Base-by-base conservation (phyloP, 2,329 filamentous ascomycete species). In the Alternaria triticimaculans region DNA sequence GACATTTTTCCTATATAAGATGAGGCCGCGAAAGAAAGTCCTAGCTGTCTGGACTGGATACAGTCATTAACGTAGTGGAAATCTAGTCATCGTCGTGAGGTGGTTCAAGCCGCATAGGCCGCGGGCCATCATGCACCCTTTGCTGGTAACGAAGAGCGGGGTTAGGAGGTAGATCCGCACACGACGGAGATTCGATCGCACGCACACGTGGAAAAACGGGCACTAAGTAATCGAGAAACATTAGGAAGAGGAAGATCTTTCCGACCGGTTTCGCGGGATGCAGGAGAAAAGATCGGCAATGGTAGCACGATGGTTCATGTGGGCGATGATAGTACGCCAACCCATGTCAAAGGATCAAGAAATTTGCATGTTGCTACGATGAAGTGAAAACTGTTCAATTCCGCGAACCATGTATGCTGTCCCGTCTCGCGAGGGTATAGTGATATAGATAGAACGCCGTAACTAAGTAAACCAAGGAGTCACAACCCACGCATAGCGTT, bases 401-500 rank as follows among this genome's bases (percentile, higher is more conserved):
- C 9, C 49, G 30, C 49, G 4, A 37, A 53, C 49, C 14, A 37
- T n/a, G 5, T 55, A 44, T 55, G 53, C 53, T 20, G 37, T 33
- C 33, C 23, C 53, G 23, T 55, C 53, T 44, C 18, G 53, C 53
- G 33, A 25, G 53, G 53, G 37, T 55, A 55, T 55, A 55, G n/a
- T 55, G 28, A 55, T 55, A 55, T 20, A 25, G 11, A 41, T 21
- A 18, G n/a, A 43, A 55, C 53, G 53, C 53, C 53, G 12, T 44
- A 28, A 20, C 44, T 9, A 10, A 37, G 14, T 14, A n/a, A 53
- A 23, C 4, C 20, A 25, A 20, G n/a, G 14, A 21, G 18, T 3
- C 12, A 20, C 26, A 30, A 10, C 7, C 12, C 18, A 23, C 28
- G 18, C 28, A 5, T 2, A 21, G 18, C 48, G 26, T 20, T 14